Evolutionary conservation across 164 flowering plant genomes (phyloP), one percentile per base, ranked within the genome.

Genomic region (Malania oleifera): DNA sequence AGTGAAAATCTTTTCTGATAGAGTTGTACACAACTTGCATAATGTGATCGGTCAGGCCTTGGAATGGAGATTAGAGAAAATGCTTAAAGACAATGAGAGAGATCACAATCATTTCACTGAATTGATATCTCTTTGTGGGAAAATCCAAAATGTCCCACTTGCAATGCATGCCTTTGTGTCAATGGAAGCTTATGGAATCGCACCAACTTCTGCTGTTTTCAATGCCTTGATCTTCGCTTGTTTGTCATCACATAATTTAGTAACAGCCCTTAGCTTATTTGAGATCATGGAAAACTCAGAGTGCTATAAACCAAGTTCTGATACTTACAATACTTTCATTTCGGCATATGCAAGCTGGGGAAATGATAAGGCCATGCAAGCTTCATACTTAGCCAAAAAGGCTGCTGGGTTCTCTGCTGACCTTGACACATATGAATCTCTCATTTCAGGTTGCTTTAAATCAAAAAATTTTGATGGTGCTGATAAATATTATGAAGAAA

Each of bases 41-140:
- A 7, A 4, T 34, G 46, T 44, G 35, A 7, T 44, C 59, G 19
- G 58, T 50, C 76, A 82, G 87, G 82, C 71, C 37, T 41, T 82
- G 53, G 84, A 82, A 63, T 82, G 87, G 87, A 80, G 61, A 63
- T 64, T 82, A 54, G 80, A 78, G 72, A 80, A 73, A 57, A 31
- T 80, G 71, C 26, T 67, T 35, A 62, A 74, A 39, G 68, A 47
- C 28, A 69, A 71, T 46, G 72, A 68, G 52, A 74, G 49, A 57
- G 69, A 74, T 56, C 67, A 46, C 40, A 56, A 45, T 37, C 34
- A n/a, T 28, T 82, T 60, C 54, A 51, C 69, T 18, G 60, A 70
- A 44, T 56, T 82, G 43, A 76, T 82, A 44, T 65, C 44, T 51
- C 68, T 80, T 0, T 80, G 82, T 62, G 74, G 67, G 28, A 76